Percentiles rank a stretch among this genome's conserved stretches.
Conservation (phyloP, 345 rosid species). For the Xanthoceras sorbifolium region DNA sequence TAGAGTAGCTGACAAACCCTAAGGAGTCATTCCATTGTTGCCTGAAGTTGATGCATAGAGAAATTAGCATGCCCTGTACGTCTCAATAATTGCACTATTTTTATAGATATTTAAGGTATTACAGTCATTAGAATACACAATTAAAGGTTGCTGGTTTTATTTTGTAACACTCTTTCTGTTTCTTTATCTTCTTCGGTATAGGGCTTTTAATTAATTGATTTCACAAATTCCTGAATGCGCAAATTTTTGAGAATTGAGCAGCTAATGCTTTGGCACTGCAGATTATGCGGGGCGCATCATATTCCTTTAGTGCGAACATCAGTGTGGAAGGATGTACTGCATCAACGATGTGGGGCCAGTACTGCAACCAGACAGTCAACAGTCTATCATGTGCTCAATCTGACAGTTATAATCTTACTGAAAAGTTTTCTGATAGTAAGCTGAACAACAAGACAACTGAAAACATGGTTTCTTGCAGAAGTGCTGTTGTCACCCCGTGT, state of each 20-base stretch:
- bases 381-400: slow-evolving; percentile 63
- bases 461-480: slow-evolving; percentile 66
- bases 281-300: slow-evolving; percentile 70
- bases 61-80: not conserved
- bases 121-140: not conserved
- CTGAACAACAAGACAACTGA: slow-evolving; percentile 33
- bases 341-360: slow-evolving; percentile 76
- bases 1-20: not conserved
- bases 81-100: not conserved
- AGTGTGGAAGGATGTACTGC: slow-evolving; percentile 84
- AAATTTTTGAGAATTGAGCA: slow-evolving; percentile 9
- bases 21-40: not conserved
- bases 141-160: not conserved
- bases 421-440: slow-evolving; percentile 22
- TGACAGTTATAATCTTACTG: slow-evolving; percentile 34
- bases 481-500: slow-evolving; percentile 51
- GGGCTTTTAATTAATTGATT: not conserved
- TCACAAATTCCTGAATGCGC: not conserved
- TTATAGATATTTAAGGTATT: not conserved
- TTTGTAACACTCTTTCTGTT: not conserved
- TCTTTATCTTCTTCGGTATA: not conserved
- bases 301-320: slow-evolving; percentile 78
- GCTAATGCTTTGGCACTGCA: slow-evolving; percentile 40
- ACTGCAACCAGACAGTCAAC: slow-evolving; percentile 79
- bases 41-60: not conserved